Conservation (phyloP, 176 grass and related monocot genomes). For the Carex littledalei region DNA sequence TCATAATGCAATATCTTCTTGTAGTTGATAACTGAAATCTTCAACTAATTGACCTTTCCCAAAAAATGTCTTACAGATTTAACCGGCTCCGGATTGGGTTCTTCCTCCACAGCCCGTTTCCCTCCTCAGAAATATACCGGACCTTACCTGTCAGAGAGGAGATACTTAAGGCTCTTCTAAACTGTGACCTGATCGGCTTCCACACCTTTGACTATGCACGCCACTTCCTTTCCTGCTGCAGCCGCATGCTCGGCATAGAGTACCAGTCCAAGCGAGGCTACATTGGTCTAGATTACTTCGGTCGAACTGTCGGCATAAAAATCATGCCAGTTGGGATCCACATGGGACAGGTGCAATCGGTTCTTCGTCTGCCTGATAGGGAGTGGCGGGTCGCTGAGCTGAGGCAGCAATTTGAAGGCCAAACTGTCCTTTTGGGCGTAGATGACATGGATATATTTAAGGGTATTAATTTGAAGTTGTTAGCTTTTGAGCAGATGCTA, state of each 20-base stretch:
- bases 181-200: slow-evolving; percentile 96
- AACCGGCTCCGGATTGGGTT: slow-evolving; percentile 96
- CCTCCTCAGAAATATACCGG: slow-evolving; percentile 95
- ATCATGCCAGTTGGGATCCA: slow-evolving; percentile 96
- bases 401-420: slow-evolving; percentile 63
- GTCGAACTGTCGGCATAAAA: slow-evolving; percentile 92
- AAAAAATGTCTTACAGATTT: slow-evolving; percentile 33
- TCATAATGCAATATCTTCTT: neutral
- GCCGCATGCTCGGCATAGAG: slow-evolving; percentile 92
- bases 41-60: neutral
- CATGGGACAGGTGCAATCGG: slow-evolving; percentile 74
- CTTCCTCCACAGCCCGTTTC: slow-evolving; percentile 97
- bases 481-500: slow-evolving; percentile 91
- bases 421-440: slow-evolving; percentile 77
- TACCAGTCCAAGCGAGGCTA: slow-evolving; percentile 97
- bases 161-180: slow-evolving; percentile 85
- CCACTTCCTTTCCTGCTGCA: slow-evolving; percentile 97
- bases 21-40: neutral
- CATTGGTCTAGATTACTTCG: slow-evolving; percentile 96
- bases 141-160: slow-evolving; percentile 94
- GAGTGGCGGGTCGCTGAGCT: slow-evolving; percentile 66
- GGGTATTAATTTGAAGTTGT: slow-evolving; percentile 90
- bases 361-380: slow-evolving; percentile 56
- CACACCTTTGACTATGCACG: slow-evolving; percentile 97
- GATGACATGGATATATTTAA: slow-evolving; percentile 99